These are phyloP conservation scores for Botrytis squamosa DNA, from an alignment of 2,329 filamentous ascomycete genomes.

Conservation along the genomic window DNA sequence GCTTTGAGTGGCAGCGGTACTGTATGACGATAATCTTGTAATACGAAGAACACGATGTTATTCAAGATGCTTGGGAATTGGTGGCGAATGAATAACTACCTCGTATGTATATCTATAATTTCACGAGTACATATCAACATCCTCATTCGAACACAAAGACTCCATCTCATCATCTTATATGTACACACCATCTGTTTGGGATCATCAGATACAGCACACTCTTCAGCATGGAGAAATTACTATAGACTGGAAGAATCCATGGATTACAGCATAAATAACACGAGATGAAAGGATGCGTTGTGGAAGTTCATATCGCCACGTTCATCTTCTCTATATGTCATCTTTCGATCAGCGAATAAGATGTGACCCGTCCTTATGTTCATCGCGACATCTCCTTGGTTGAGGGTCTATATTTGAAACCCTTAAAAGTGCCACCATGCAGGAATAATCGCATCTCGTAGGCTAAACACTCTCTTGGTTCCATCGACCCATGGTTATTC, in stretches of 20 bases:
- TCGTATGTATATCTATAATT: not conserved
- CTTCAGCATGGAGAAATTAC: not conserved
- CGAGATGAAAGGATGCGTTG: constrained; percentile 11
- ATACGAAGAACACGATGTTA: constrained; percentile 2
- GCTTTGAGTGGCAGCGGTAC: not conserved
- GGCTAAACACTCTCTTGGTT: constrained; percentile 1
- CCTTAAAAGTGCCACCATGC: constrained; percentile 1
- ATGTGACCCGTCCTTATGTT: not conserved
- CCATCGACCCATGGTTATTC: not conserved
- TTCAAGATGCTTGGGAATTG: constrained; percentile 7
- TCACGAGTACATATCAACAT: not conserved
- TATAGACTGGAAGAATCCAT: not conserved
- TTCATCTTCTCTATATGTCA: not conserved
- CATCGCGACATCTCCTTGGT: constrained; percentile 6
- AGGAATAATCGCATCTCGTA: constrained; percentile 6
- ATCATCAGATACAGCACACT: not conserved
- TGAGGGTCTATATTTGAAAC: constrained; percentile 7
- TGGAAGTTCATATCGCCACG: constrained; percentile 1
- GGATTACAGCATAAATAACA: constrained; percentile 8
- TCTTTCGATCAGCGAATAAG: not conserved
- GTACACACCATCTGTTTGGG: not conserved
- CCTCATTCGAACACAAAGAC: not conserved
- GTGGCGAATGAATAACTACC: not conserved
- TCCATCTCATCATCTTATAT: not conserved
- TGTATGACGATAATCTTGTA: constrained; percentile 1